Conservation (phyloP, 2,329 filamentous ascomycete species). For the Ophiocordyceps australis region DNA sequence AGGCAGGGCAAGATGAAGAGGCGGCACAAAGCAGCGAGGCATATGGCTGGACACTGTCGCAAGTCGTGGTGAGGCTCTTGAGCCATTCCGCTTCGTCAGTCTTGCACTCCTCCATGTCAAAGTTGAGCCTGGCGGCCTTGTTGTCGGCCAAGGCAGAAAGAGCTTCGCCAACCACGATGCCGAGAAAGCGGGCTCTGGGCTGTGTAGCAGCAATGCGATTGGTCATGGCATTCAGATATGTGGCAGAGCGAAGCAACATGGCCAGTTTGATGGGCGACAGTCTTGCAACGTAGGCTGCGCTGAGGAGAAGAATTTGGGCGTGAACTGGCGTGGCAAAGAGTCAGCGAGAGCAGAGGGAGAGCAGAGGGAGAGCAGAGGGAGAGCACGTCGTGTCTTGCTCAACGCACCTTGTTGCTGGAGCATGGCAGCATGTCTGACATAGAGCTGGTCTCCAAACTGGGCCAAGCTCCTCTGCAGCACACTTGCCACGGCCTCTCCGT, state of each 20-base stretch:
- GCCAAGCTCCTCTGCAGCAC: constrained; percentile 51
- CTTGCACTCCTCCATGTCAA: constrained; percentile 65
- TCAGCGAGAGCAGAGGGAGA: constrained; percentile 6
- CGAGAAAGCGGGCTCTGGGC: constrained; percentile 57
- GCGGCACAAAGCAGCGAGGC: constrained; percentile 23
- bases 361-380: constrained; percentile 6
- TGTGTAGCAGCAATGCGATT: constrained; percentile 71
- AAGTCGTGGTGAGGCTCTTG: constrained; percentile 40
- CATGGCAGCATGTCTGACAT: constrained; percentile 70
- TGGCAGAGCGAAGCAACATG: constrained; percentile 50
- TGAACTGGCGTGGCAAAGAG: too few relatives aligned
- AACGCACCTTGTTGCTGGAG: constrained; percentile 66
- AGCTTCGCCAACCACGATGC: constrained; percentile 72
- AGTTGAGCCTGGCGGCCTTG: constrained; percentile 56
- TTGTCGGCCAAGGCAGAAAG: constrained; percentile 46
- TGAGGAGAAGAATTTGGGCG: constrained; percentile 60
- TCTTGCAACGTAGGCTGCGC: constrained; percentile 58
- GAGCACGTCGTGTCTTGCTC: not conserved
- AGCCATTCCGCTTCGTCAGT: constrained; percentile 61
- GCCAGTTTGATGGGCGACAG: constrained; percentile 46
- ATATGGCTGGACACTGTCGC: constrained; percentile 44
- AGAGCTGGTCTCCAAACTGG: constrained; percentile 72
- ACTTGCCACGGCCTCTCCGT: constrained; percentile 29
- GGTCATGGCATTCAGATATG: constrained; percentile 64
- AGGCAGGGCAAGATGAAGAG: constrained; percentile 1